Percentiles rank a stretch among this genome's conserved stretches.
Conservation (phyloP, 306 rosid species). For the Benincasa hispida region DNA sequence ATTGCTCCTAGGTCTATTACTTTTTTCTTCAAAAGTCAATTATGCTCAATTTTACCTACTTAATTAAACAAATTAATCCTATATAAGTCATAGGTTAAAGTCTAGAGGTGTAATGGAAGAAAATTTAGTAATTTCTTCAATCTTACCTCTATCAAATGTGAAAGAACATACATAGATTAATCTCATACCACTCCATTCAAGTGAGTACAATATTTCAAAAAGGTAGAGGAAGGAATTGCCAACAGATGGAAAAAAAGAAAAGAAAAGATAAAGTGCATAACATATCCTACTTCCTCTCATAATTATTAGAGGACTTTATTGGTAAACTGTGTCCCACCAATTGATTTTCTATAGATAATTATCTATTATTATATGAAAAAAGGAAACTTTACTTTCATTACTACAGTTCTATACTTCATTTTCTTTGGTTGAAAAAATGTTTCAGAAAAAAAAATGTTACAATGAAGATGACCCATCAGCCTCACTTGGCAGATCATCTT, state of each 20-base stretch:
- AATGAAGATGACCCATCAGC: slow-evolving; percentile 46
- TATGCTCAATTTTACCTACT: background rate
- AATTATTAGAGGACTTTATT: background rate
- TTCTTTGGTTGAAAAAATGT: background rate
- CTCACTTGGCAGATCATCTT: slow-evolving; percentile 45
- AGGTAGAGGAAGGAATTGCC: background rate
- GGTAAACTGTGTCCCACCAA: background rate
- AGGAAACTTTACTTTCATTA: background rate
- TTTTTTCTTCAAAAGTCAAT: background rate
- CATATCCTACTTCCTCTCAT: background rate
- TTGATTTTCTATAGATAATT: background rate
- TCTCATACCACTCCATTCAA: background rate
- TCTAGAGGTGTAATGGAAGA: background rate
- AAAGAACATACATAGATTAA: background rate
- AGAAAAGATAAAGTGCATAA: background rate
- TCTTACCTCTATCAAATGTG: background rate
- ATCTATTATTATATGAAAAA: background rate
- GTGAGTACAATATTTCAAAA: background rate
- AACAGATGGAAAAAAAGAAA: background rate
- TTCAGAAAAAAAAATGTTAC: slow-evolving; percentile 26
- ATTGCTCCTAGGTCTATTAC: background rate
- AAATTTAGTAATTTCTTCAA: background rate
- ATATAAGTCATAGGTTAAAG: no score
- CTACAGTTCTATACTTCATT: background rate
- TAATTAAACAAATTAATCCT: no score